Evolutionary conservation across 768 basidiomycete species (phyloP), one percentile per base, ranked within the genome.

Genomic region (Lentinula detonsa): DNA sequence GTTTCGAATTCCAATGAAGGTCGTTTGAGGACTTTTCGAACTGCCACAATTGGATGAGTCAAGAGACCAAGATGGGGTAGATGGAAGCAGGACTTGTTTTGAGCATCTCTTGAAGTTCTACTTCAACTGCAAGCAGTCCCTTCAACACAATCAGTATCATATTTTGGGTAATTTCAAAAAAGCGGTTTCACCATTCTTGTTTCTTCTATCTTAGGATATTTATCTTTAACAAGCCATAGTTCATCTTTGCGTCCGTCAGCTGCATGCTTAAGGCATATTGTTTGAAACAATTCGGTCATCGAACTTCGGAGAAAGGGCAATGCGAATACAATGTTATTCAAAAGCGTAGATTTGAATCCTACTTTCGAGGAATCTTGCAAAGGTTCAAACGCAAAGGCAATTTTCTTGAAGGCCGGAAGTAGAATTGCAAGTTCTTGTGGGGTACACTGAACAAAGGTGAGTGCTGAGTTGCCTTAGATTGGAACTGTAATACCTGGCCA

Each of bases 361-460:
- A 78, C 79, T 23, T 79, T 74, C 2, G 75, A 67, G 18, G 73
- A 74, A n/a, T 68, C 67, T 1, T 77, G 72, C 9, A 82, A 72
- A 15, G 69, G 70, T 8, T 81, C 77, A 64, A 93, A 94, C 1
- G 88, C 81, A 28, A 72, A 73, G 0, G 84, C 87, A 49, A 97
- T 78, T 57, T 84, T 87, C 42, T 81, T 75, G 65, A 98, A 90
- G 3, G 92, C 90, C 5, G 83, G 78, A 5, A 98, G 79, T 15
- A 98, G 76, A 5, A 83, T 70, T 0, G 85, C 82, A 11, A 98
- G 79, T 69, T 99, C 96, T 68, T 86, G 80, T 0, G 95, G 91
- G 1, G 88, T 88, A 57, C 92, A 94, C 88, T 92, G 64, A 4
- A 35, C 9, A 57, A 51, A 65, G 21, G n/a, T 8, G 10, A 28